A percentile compares a stretch with the other conserved stretches of the same genome.
Conservation (phyloP, 225 moss, liverwort and hornwort species). For the Pseudisothecium myosuroides region DNA sequence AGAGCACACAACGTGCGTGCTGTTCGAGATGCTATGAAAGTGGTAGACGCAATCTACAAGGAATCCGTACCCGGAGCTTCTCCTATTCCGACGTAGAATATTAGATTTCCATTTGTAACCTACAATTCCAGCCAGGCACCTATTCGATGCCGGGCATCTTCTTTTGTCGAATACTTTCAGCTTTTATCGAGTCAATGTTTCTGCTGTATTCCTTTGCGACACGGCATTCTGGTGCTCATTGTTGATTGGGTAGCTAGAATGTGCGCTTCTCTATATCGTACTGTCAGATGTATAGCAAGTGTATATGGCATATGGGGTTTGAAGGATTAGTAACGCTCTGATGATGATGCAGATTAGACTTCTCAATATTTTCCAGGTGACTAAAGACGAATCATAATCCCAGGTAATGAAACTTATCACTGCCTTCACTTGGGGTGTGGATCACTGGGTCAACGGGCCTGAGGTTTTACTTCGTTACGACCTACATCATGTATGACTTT, state of each 20-base stretch:
- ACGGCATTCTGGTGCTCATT: background rate
- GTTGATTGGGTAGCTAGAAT: background rate
- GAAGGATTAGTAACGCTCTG: background rate
- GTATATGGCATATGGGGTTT: background rate
- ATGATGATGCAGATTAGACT: background rate
- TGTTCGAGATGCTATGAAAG: background rate
- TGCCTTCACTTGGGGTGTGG: too few species aligned
- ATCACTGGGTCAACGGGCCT: background rate
- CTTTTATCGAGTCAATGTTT: background rate
- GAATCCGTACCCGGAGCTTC: background rate
- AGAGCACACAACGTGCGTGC: background rate
- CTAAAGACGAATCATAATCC: background rate
- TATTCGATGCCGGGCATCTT: background rate
- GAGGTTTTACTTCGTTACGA: background rate
- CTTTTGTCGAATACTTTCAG: background rate
- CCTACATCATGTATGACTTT: background rate
- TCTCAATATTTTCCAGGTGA: background rate
- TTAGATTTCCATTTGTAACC: background rate
- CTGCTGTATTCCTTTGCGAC: background rate
- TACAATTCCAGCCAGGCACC: background rate
- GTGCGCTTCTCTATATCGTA: background rate
- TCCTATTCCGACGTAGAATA: background rate
- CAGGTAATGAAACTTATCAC: background rate
- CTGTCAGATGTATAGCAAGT: background rate
- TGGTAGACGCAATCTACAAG: background rate